A percentile compares a stretch with the other conserved stretches of the same genome.
These are phyloP conservation scores for Daldinia bambusicola DNA, from an alignment of 495 filamentous ascomycete genomes.

Conservation along the genomic window DNA sequence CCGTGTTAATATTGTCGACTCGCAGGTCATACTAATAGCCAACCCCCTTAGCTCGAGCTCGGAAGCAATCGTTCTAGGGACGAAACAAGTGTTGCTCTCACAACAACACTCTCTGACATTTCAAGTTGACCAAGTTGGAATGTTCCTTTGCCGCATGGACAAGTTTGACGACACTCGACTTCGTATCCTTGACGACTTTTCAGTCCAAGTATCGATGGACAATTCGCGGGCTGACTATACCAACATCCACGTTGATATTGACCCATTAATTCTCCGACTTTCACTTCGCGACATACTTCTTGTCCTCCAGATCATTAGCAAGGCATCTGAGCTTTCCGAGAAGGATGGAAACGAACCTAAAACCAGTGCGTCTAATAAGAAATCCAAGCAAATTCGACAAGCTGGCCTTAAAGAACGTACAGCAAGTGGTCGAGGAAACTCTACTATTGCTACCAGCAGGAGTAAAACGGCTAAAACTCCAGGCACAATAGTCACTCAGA, in stretches of 20 bases:
- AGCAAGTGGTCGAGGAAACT: constrained; percentile 69
- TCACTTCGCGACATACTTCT: constrained; percentile 95
- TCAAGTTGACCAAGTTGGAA: constrained; percentile 90
- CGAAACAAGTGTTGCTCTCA: constrained; percentile 90
- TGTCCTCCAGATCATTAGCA: constrained; percentile 90
- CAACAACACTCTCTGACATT: constrained; percentile 94
- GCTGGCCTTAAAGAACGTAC: constrained; percentile 68
- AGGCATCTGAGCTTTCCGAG: constrained; percentile 86
- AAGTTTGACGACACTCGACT: constrained; percentile 87
- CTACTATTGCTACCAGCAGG: constrained; percentile 63
- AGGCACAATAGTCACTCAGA: constrained; percentile 30
- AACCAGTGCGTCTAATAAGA: constrained; percentile 57
- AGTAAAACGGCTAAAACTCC: constrained; percentile 32
- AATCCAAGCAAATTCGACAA: constrained; percentile 73
- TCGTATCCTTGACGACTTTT: constrained; percentile 95
- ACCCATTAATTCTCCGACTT: constrained; percentile 90
- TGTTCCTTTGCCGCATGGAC: constrained; percentile 99
- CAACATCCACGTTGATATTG: constrained; percentile 85
- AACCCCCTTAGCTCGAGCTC: constrained; percentile 90
- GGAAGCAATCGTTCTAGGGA: constrained; percentile 94
- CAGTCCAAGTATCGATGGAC: constrained; percentile 87
- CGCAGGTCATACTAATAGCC: constrained; percentile 93
- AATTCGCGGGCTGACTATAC: constrained; percentile 75
- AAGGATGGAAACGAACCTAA: constrained; percentile 58
- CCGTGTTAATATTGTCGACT: constrained; percentile 92